Conservation (phyloP, 1,284 basidiomycete species). For the Hypsizygus ulmarius region DNA sequence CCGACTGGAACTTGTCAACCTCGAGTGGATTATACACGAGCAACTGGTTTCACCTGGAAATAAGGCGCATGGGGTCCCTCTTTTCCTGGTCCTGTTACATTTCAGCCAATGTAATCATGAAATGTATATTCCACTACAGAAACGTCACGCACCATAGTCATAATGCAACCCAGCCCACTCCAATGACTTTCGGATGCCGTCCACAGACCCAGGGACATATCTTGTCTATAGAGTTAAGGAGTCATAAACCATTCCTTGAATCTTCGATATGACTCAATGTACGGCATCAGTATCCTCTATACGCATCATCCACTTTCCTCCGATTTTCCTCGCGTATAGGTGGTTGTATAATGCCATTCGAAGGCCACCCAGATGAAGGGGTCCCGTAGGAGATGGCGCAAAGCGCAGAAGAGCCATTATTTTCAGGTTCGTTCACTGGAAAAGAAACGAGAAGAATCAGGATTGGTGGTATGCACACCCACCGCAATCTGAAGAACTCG, state of each 20-base stretch:
- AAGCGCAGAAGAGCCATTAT: conserved; percentile 77
- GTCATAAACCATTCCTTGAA: not conserved
- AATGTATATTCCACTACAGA: not conserved
- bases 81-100: conserved; percentile 67
- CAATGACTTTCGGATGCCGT: conserved; percentile 74
- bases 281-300: conserved; percentile 96
- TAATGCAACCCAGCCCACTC: conserved; percentile 93
- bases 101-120: not conserved
- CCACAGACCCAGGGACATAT: conserved; percentile 80
- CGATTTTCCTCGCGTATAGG: conserved; percentile 76
- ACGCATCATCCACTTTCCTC: conserved; percentile 87
- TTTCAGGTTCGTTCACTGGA: no score
- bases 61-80: conserved; percentile 77
- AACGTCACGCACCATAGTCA: conserved; percentile 70
- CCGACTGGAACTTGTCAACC: conserved; percentile 55
- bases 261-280: conserved; percentile 22
- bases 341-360: conserved; percentile 95
- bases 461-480: no score
- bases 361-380: conserved; percentile 93
- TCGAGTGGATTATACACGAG: not conserved
- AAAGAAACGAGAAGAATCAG: no score
- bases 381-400: conserved; percentile 95
- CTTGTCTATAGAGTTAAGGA: conserved; percentile 53
- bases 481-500: no score
- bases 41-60: conserved; percentile 59